These are phyloP conservation scores for Zygoascus hellenicus DNA, from an alignment of 1,139 yeast genomes.

Conservation along the genomic window DNA sequence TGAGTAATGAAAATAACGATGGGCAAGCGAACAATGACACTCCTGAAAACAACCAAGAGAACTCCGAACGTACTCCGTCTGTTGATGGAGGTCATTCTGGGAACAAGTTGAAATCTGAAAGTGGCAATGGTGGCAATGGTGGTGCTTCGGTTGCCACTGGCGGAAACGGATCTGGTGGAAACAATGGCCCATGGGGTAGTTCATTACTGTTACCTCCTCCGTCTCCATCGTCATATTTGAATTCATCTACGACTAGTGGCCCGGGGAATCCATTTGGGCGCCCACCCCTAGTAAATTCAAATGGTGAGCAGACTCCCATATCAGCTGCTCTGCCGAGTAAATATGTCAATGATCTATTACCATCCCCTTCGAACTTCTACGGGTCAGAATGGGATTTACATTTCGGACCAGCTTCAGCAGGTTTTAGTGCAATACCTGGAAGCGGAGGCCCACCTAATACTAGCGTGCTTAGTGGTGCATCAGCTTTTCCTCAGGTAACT, in stretches of 20 bases:
- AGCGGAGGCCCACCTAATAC: constrained; percentile 5
- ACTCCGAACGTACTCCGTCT: constrained; percentile 5
- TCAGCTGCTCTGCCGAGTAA: constrained; percentile 38
- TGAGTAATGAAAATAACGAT: neutral
- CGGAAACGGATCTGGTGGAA: constrained; percentile 5
- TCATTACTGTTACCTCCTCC: constrained; percentile 26
- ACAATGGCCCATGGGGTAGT: constrained; percentile 14
- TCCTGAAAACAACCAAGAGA: neutral
- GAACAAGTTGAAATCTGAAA: neutral
- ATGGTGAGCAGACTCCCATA: constrained; percentile 38
- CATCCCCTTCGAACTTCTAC: constrained; percentile 39
- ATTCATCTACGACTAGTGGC: constrained; percentile 21
- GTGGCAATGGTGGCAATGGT: constrained; percentile 3
- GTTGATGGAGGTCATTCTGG: neutral
- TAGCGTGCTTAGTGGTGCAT: neutral
- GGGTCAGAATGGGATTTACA: constrained; percentile 33
- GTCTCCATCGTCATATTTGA: constrained; percentile 24
- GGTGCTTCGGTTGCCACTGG: constrained; percentile 13
- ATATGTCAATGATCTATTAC: constrained; percentile 37
- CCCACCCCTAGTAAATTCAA: constrained; percentile 24
- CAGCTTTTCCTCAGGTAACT: neutral
- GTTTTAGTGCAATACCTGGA: constrained; percentile 12
- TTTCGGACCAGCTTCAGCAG: constrained; percentile 23
- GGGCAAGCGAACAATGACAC: neutral
- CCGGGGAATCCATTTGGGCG: constrained; percentile 35